Evolutionary conservation across 2,329 filamentous ascomycete species (phyloP).

Genomic region (Xylariaceae sp.): DNA sequence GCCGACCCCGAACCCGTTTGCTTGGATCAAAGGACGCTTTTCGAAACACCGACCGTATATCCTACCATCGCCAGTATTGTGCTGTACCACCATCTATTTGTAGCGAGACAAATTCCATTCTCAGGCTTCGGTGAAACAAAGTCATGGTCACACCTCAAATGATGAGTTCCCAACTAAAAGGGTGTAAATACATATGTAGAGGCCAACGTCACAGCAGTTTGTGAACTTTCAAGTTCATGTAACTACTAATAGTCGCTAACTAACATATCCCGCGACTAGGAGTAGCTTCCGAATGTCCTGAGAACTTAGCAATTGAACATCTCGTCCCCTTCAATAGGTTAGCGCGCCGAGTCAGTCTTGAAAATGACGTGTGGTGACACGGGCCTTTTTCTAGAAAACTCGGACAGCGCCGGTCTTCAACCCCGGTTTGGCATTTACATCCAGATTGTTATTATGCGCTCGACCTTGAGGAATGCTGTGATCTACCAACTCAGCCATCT

Average conservation of each 20-base stretch:
- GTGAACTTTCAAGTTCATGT: no score
- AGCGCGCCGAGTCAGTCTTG: neutral
- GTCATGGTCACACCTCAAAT: neutral
- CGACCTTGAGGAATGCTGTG: neutral
- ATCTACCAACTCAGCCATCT: neutral
- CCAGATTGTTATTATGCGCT: neutral
- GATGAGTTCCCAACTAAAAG: no score
- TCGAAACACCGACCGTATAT: neutral
- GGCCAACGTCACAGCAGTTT: no score
- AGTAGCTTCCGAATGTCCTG: neutral
- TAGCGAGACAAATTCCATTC: neutral
- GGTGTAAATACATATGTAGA: no score
- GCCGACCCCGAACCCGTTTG: neutral
- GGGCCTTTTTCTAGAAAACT: neutral
- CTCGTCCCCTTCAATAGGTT: neutral
- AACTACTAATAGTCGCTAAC: no score
- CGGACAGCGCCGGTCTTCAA: neutral
- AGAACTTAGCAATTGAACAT: neutral
- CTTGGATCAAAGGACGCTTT: neutral
- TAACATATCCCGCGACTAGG: neutral
- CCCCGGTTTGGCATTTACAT: neutral
- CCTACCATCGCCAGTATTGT: neutral
- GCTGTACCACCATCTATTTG: neutral
- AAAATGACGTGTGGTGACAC: neutral
- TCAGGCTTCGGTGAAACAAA: neutral